phyloP scores from a whole-genome alignment of 495 filamentous ascomycete species.

The Penicillium dipodomyicola region DNA sequence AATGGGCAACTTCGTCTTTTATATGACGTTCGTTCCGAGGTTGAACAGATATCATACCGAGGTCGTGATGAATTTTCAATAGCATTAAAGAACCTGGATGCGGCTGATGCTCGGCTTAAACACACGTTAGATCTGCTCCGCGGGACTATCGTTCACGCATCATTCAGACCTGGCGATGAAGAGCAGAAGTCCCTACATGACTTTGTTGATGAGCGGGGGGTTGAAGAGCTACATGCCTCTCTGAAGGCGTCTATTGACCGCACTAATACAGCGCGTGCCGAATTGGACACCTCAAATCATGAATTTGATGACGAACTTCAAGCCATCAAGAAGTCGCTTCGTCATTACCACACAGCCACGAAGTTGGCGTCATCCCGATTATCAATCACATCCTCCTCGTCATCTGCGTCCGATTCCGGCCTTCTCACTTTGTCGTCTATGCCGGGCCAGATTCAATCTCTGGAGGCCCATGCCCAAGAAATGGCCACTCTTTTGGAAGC shows the following conservation, averaged over 20 bases:
- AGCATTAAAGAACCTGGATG: slow-evolving; percentile 69
- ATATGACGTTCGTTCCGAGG: slow-evolving; percentile 61
- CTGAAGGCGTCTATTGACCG: slow-evolving; percentile 67
- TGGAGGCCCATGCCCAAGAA: slow-evolving; percentile 75
- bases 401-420: slow-evolving; percentile 36
- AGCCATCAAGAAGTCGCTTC: slow-evolving; percentile 59
- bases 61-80: slow-evolving; percentile 57
- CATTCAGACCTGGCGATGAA: slow-evolving; percentile 68
- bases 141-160: slow-evolving; percentile 68
- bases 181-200: slow-evolving; percentile 72
- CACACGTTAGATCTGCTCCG: slow-evolving; percentile 67
- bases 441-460: slow-evolving; percentile 62
- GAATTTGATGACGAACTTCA: slow-evolving; percentile 58
- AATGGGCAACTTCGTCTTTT: slow-evolving; percentile 70
- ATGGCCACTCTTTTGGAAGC: slow-evolving; percentile 82
- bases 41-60: slow-evolving; percentile 51
- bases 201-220: slow-evolving; percentile 81
- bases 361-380: slow-evolving; percentile 42
- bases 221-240: slow-evolving; percentile 63
- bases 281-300: slow-evolving; percentile 44
- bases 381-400: slow-evolving; percentile 41
- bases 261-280: slow-evolving; percentile 55
- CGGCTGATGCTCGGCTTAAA: slow-evolving; percentile 66
- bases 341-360: slow-evolving; percentile 39
- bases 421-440: slow-evolving; percentile 52